A percentile compares a stretch with the other conserved stretches of the same genome.
Conservation (phyloP, 2,329 filamentous ascomycete species). For the Xylariales sp. region DNA sequence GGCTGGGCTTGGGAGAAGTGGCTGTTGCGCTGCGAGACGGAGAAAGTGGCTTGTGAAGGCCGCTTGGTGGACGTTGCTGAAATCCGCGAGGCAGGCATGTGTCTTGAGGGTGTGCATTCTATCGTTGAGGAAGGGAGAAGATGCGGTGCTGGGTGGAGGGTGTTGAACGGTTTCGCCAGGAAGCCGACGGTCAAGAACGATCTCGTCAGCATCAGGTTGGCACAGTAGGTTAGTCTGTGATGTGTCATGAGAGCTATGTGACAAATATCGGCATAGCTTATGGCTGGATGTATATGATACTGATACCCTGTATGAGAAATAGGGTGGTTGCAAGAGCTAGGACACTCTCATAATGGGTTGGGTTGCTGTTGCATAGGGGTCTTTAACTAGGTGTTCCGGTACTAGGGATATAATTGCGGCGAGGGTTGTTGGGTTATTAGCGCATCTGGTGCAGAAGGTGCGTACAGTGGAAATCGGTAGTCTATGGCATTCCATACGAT, state of each 20-base stretch:
- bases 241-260: not conserved
- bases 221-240: constrained; percentile 1
- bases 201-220: constrained; percentile 7
- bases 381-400: too few relatives aligned
- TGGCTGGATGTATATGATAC: constrained; percentile 6
- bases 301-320: constrained; percentile 1
- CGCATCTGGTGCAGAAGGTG: too few relatives aligned
- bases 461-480: too few relatives aligned
- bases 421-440: too few relatives aligned
- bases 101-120: constrained; percentile 54
- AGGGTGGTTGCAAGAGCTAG: too few relatives aligned
- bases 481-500: too few relatives aligned
- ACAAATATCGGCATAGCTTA: too few relatives aligned
- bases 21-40: constrained; percentile 82
- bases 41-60: constrained; percentile 67
- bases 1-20: constrained; percentile 95
- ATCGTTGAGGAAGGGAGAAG: constrained; percentile 60
- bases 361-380: too few relatives aligned
- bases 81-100: constrained; percentile 53
- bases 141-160: constrained; percentile 55
- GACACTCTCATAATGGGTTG: too few relatives aligned
- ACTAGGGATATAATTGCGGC: too few relatives aligned
- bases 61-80: constrained; percentile 50
- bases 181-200: constrained; percentile 43
- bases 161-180: constrained; percentile 58